Conservation (phyloP, 2,329 filamentous ascomycete genomes). For the Aulographum hederae region DNA sequence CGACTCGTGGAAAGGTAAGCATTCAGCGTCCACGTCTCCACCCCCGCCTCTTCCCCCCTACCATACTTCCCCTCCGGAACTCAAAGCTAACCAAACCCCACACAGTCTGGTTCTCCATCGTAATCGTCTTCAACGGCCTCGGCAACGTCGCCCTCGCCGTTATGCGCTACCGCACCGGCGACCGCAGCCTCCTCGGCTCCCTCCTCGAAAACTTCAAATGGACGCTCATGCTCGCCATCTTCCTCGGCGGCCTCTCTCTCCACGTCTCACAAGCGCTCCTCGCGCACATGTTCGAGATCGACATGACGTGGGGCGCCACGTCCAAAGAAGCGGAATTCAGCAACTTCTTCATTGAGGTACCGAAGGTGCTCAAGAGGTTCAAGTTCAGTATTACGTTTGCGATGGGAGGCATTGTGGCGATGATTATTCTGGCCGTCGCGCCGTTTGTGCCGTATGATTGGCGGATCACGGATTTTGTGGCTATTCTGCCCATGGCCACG, state of each 20-base stretch:
- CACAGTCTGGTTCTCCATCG: slow-evolving; percentile 61
- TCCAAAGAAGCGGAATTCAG: slow-evolving; percentile 38
- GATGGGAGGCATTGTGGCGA: slow-evolving; percentile 21
- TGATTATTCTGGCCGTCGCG: slow-evolving; percentile 45
- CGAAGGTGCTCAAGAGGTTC: slow-evolving; percentile 36
- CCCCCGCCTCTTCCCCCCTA: too few relatives aligned
- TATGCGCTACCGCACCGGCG: slow-evolving; percentile 54
- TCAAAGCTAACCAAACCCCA: slow-evolving; percentile 28
- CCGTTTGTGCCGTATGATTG: slow-evolving; percentile 44
- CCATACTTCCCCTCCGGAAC: slow-evolving; percentile 47
- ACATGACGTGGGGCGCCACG: slow-evolving; percentile 35
- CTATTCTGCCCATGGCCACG: slow-evolving; percentile 58
- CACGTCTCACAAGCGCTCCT: slow-evolving; percentile 22
- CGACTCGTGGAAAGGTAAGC: slow-evolving; percentile 46
- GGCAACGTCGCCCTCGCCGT: slow-evolving; percentile 55
- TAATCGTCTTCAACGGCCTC: slow-evolving; percentile 59
- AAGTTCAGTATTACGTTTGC: slow-evolving; percentile 17
- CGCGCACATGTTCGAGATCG: slow-evolving; percentile 20
- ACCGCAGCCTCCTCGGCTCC: slow-evolving; percentile 38
- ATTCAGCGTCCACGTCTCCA: too few relatives aligned
- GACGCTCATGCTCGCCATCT: slow-evolving; percentile 29
- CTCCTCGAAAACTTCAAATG: slow-evolving; percentile 43
- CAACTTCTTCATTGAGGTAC: slow-evolving; percentile 38
- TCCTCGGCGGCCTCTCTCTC: slow-evolving; percentile 21
- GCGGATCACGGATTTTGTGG: slow-evolving; percentile 32